phyloP scores from a whole-genome alignment of 345 rosid species.

The Kandelia obovata region DNA sequence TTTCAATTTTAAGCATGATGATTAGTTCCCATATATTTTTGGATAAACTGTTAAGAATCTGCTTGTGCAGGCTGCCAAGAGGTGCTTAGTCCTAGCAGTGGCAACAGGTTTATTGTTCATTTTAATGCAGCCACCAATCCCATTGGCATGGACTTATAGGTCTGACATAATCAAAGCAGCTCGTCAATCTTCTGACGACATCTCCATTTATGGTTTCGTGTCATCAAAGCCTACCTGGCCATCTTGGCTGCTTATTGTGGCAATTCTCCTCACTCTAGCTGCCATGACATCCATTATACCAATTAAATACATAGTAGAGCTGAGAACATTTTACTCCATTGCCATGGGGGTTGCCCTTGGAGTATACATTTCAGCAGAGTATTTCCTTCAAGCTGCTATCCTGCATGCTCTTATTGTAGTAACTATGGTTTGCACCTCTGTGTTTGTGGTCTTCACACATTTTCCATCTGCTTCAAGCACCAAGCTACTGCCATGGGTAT shows the following conservation, averaged over 20 bases:
- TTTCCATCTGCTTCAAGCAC: constrained; percentile 98
- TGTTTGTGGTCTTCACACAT: constrained; percentile 95
- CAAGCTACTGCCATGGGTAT: constrained; percentile 89
- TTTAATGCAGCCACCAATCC: constrained; percentile 93
- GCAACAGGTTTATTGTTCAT: constrained; percentile 87
- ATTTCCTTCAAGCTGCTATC: constrained; percentile 90
- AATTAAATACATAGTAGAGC: constrained; percentile 78
- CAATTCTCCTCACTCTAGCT: constrained; percentile 81
- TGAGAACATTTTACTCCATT: constrained; percentile 75
- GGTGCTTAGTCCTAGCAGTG: constrained; percentile 81
- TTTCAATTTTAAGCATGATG: neutral
- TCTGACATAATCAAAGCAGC: constrained; percentile 84
- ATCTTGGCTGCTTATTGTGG: constrained; percentile 84
- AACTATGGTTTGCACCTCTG: constrained; percentile 83
- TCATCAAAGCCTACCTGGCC: constrained; percentile 99
- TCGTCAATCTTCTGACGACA: constrained; percentile 90
- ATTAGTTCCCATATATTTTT: neutral
- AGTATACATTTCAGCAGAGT: constrained; percentile 88
- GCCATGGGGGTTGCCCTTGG: constrained; percentile 93
- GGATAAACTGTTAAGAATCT: neutral
- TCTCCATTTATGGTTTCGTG: constrained; percentile 88
- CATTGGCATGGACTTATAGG: constrained; percentile 73
- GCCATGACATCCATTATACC: constrained; percentile 86
- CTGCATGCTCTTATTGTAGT: constrained; percentile 75
- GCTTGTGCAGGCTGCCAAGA: constrained; percentile 77